Evolutionary conservation across 495 filamentous ascomycete species (phyloP), one percentile per base, ranked within the genome.

Genomic region (Cercophora scortea): DNA sequence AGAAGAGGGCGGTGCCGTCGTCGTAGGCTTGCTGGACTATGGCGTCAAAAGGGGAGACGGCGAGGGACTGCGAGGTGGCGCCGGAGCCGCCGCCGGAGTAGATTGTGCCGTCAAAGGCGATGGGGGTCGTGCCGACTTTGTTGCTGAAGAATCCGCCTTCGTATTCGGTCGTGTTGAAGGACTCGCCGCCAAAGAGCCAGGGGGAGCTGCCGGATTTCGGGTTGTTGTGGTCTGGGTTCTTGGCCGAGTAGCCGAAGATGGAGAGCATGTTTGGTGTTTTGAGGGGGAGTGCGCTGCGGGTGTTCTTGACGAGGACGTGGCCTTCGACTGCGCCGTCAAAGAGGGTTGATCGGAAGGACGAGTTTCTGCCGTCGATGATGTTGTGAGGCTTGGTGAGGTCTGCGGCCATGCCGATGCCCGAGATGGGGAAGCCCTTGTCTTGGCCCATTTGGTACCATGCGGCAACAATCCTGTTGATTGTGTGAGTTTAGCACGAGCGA

Each of bases 231-330:
- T 73, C 65, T 41, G 69, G 73, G 7, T 71, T 63, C 38, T 68
- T 71, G 13, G 76, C 75, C 2, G 71, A 73, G 53, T 79, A 80
- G 8, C 78, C 78, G 39, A 69, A 79, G n/a, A 80, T 39, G 42
- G 75, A 75, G 8, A 80, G 57, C 19, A 77, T 49, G 42, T 65
- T 68, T 4, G 74, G 77, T 0, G 47, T 67, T 33, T 77, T 76
- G 1, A 86, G 67, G 7, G 83, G 83, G 1, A 87, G 60, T 1
- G 79, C 67, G 39, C 66, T 69, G 44, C 75, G 72, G 6, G 59
- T 70, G 57, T 87, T 86, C 65, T 86, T 86, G 18, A 85, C 68
- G 1, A 87, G 70, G 7, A 87, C 83, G 50, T 82, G 79, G 32
- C 80, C 71, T 56, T 79, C 77, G 0, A 76, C 54, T 0, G 76